Base-by-base conservation (phyloP, 495 filamentous ascomycete species). In the Physcia stellaris region DNA sequence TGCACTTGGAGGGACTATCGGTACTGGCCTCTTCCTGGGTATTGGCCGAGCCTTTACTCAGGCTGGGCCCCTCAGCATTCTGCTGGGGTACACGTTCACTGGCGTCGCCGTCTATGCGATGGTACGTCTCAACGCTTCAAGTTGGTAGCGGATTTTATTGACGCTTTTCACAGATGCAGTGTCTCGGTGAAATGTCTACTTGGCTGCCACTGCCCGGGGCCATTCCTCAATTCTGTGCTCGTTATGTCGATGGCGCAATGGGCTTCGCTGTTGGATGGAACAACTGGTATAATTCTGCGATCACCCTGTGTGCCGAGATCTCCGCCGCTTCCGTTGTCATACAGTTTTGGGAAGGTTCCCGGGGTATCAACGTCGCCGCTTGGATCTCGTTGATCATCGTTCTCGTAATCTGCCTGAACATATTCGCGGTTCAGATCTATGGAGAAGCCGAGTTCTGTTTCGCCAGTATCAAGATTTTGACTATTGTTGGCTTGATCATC, bases 221-320 rank as follows among this genome's bases (percentile, higher is more conserved):
- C 6, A 83, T 86, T 49, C 80, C 81, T 16, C 62, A 79, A 26
- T 87, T 82, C 50, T 79, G 77, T 33, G 68, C 78, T 26, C 70
- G 81, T 30, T 79, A 83, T 39, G 69, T 80, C 40, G 79, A 86
- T 46, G 69, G 72, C 24, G 77, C 78, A 43, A 56, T 88, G 46
- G 81, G 82, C 26, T 86, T 87, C 50, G 73, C 81, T 15, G 76
- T 86, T 54, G 81, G 80, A 20, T 87, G 81, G 80, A 86, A 85
- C 44, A 62, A 62, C 35, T 70, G 70, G 57, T 75, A 74, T 42
- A 60, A 62, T 1, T 64, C 57, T 61, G 65, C 71, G 15, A 75
- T 77, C 26, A 84, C 79, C 0, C 77, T 79, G 43, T 80, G 77
- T 22, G 64, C 83, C n/a, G 81, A 86, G 45, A 70, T 87, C 13